Evolutionary conservation across 176 grass and related monocot genomes (phyloP).

Genomic region (Ensete glaucum): DNA sequence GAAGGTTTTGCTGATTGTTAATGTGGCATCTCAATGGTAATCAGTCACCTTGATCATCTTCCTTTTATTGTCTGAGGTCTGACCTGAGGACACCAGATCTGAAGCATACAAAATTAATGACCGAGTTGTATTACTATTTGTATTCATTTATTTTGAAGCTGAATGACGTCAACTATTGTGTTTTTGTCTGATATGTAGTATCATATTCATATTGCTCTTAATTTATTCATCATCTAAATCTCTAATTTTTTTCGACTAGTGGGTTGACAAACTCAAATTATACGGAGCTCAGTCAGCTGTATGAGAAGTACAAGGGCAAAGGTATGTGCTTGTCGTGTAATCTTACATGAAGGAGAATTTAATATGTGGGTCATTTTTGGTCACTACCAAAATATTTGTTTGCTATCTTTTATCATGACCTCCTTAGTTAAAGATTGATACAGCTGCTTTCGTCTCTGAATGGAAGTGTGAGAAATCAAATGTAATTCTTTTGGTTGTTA

Average conservation of each 20-base stretch:
- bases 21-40: conserved; percentile 97
- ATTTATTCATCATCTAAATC: conserved; percentile 2
- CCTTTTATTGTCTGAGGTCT: not conserved
- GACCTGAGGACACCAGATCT: not conserved
- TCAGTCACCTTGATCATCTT: not conserved
- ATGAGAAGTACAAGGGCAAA: conserved; percentile 77
- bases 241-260: conserved; percentile 31
- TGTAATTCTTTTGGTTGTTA: too few species aligned
- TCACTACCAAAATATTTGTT: too few species aligned
- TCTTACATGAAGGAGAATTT: conserved; percentile 3
- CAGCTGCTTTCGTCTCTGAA: too few species aligned
- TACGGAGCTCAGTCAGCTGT: conserved; percentile 73
- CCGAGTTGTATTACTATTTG: too few species aligned
- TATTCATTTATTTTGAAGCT: too few species aligned
- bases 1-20: conserved; percentile 86
- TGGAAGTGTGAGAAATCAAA: too few species aligned
- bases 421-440: not conserved
- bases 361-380: too few species aligned
- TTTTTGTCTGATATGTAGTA: too few species aligned
- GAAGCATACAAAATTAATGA: not conserved
- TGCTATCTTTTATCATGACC: not conserved
- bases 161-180: too few species aligned
- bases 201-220: not conserved
- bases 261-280: conserved; percentile 96
- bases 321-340: conserved; percentile 30